These are phyloP conservation scores for Backusella tuberculispora DNA, from an alignment of 192 early-diverging fungal genomes.

Conservation along the genomic window DNA sequence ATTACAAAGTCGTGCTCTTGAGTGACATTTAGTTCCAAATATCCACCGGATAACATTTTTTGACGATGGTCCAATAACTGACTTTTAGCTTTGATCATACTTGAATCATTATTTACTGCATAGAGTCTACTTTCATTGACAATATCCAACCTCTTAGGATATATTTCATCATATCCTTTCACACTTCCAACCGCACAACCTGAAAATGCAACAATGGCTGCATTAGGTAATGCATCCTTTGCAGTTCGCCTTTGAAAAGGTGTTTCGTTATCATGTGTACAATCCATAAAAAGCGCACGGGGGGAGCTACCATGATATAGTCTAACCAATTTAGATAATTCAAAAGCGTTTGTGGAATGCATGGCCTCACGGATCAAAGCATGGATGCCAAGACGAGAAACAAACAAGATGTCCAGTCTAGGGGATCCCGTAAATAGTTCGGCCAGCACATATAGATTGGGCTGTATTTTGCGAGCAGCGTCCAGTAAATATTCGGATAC, in stretches of 20 bases:
- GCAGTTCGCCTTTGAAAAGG: conserved; percentile 90
- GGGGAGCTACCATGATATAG: conserved; percentile 85
- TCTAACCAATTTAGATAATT: conserved; percentile 88
- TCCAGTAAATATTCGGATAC: conserved; percentile 92
- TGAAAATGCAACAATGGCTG: conserved; percentile 88
- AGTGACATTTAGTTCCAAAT: conserved; percentile 91
- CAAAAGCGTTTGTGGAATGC: conserved; percentile 92
- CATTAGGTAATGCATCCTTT: conserved; percentile 92
- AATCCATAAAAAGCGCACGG: conserved; percentile 99
- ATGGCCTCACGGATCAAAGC: conserved; percentile 97
- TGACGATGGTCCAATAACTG: conserved; percentile 76
- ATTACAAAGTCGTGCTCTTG: conserved; percentile 95
- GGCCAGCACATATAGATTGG: conserved; percentile 94
- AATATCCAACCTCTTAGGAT: conserved; percentile 85
- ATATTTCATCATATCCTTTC: conserved; percentile 96
- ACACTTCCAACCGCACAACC: conserved; percentile 92
- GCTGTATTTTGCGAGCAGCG: conserved; percentile 78
- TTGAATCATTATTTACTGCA: conserved; percentile 53
- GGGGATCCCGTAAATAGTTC: conserved; percentile 98
- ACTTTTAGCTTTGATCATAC: conserved; percentile 68
- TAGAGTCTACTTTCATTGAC: conserved; percentile 88
- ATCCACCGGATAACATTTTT: conserved; percentile 83
- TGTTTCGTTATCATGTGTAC: conserved; percentile 98
- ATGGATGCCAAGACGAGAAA: conserved; percentile 92
- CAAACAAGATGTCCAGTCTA: conserved; percentile 91